Evolutionary conservation across 768 basidiomycete genomes (phyloP).

Genomic region (Pholiota conissans): DNA sequence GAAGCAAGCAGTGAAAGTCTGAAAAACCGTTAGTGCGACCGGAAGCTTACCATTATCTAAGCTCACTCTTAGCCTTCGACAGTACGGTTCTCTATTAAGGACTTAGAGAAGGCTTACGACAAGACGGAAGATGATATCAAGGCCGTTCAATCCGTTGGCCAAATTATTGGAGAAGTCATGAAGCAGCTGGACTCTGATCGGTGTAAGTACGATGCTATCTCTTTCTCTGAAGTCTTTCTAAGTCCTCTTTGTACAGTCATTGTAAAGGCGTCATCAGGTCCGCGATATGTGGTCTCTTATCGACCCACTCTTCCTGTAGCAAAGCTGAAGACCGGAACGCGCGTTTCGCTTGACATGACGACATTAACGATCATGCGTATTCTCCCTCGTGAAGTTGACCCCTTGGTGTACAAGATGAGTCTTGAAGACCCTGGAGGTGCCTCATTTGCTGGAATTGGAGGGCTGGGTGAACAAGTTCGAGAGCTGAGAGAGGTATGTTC

Average conservation of each 20-base stretch:
- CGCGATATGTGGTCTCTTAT: constrained; percentile 97
- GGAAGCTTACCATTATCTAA: not conserved
- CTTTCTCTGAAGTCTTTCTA: not conserved
- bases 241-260: constrained; percentile 62
- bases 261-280: constrained; percentile 97
- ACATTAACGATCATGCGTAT: constrained; percentile 99
- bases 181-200: constrained; percentile 98
- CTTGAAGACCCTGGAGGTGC: constrained; percentile 96
- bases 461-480: constrained; percentile 92
- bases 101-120: constrained; percentile 84
- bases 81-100: constrained; percentile 93
- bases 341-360: constrained; percentile 99
- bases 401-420: constrained; percentile 99
- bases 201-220: constrained; percentile 56
- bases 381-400: constrained; percentile 95
- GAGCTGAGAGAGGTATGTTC: constrained; percentile 85
- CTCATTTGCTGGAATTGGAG: constrained; percentile 96
- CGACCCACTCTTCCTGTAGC: constrained; percentile 88
- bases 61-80: not conserved
- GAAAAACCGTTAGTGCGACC: constrained; percentile 76
- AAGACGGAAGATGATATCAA: constrained; percentile 99
- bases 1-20: constrained; percentile 83
- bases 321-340: constrained; percentile 91
- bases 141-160: constrained; percentile 97
- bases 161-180: constrained; percentile 99